A percentile compares a stretch with the other conserved stretches of the same genome.
These are phyloP conservation scores for Candida germanica DNA, from an alignment of 805 yeast genomes.

Conservation along the genomic window DNA sequence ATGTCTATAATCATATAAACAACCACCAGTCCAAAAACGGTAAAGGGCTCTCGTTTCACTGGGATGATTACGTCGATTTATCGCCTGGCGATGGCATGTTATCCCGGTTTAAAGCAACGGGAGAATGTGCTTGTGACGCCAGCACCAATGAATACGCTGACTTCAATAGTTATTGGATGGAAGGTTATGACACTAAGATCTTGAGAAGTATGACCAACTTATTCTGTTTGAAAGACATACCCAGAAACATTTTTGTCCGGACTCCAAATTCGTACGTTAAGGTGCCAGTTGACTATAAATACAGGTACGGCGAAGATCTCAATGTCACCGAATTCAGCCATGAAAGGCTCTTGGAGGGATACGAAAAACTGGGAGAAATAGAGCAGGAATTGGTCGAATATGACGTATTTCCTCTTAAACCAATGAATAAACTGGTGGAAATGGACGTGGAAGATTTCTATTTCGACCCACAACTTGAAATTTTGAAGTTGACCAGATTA, in stretches of 20 bases:
- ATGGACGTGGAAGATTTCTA: slow-evolving; percentile 25
- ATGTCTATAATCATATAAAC: slow-evolving; percentile 11
- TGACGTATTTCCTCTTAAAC: slow-evolving; percentile 5
- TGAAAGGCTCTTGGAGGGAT: not conserved
- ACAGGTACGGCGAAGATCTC: slow-evolving; percentile 17
- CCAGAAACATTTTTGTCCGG: slow-evolving; percentile 22
- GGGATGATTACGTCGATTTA: slow-evolving; percentile 41
- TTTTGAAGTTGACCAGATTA: slow-evolving; percentile 21
- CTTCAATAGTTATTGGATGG: slow-evolving; percentile 34
- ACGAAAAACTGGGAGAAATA: slow-evolving; percentile 1
- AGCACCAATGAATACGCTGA: slow-evolving; percentile 18
- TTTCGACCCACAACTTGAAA: slow-evolving; percentile 28
- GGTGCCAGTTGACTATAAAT: slow-evolving; percentile 27
- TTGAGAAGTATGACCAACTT: slow-evolving; percentile 32
- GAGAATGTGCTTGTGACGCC: slow-evolving; percentile 24
- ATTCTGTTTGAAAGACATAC: slow-evolving; percentile 30
- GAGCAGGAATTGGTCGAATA: not conserved
- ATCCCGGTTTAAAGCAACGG: slow-evolving; percentile 13
- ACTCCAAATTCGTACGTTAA: slow-evolving; percentile 23
- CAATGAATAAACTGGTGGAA: slow-evolving; percentile 12
- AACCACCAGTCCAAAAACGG: slow-evolving; percentile 1
- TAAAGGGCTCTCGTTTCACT: slow-evolving; percentile 23
- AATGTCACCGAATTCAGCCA: not conserved
- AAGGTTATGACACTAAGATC: slow-evolving; percentile 30
- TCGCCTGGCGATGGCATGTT: slow-evolving; percentile 21